Conservation (phyloP, 768 basidiomycete species). For the Mycena amicta region DNA sequence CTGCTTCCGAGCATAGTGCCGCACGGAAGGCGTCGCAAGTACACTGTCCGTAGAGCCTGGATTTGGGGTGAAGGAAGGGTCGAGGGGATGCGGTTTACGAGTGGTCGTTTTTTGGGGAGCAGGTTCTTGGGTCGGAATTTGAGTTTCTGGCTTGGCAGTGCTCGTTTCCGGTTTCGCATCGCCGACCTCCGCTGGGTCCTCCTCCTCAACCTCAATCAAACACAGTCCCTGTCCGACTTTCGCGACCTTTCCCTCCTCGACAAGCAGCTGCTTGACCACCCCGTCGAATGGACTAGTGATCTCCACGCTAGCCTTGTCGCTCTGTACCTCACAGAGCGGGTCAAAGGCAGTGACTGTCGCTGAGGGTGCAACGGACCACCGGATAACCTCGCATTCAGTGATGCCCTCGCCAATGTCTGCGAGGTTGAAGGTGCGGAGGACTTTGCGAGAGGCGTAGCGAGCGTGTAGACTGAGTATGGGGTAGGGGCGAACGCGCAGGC, state of each 20-base stretch:
- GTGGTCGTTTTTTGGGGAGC: not conserved
- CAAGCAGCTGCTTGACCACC: slow-evolving; percentile 68
- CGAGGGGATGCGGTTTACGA: slow-evolving; percentile 59
- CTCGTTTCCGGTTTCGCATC: slow-evolving; percentile 21
- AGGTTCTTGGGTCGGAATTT: not conserved
- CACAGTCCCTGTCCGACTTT: slow-evolving; percentile 82
- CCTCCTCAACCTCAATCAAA: slow-evolving; percentile 78
- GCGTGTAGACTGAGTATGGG: slow-evolving; percentile 36
- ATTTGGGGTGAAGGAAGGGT: slow-evolving; percentile 32
- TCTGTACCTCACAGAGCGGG: slow-evolving; percentile 81
- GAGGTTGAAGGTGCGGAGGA: slow-evolving; percentile 66
- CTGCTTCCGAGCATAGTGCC: slow-evolving; percentile 71
- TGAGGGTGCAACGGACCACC: slow-evolving; percentile 69
- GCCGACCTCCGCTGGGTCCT: slow-evolving; percentile 32
- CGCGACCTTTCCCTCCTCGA: slow-evolving; percentile 80
- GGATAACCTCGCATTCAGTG: slow-evolving; percentile 87
- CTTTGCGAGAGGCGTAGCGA: slow-evolving; percentile 34
- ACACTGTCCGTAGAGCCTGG: slow-evolving; percentile 35
- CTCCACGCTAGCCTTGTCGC: slow-evolving; percentile 89
- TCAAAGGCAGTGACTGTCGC: slow-evolving; percentile 65
- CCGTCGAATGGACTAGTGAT: slow-evolving; percentile 89
- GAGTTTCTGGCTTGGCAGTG: not conserved
- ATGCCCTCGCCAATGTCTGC: slow-evolving; percentile 92
- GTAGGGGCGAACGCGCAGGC: slow-evolving; percentile 30
- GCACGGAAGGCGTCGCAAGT: slow-evolving; percentile 76